Conservation (phyloP, 371 early-diverging fungal species). For the Syncephalastrum contaminatum region DNA sequence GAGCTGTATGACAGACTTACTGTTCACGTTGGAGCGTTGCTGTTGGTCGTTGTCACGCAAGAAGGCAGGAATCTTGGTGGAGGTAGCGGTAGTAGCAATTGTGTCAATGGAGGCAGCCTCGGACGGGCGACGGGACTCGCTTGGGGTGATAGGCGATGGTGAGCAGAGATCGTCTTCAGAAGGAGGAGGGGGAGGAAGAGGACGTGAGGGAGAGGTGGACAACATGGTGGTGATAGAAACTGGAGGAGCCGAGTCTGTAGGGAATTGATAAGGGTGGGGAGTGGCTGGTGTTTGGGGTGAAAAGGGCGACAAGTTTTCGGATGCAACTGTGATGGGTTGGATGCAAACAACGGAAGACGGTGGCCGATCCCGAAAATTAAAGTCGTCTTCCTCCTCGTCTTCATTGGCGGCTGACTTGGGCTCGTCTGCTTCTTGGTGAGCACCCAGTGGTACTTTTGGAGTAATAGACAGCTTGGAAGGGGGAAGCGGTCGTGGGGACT, state of each 20-base stretch:
- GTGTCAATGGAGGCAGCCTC: slow-evolving; percentile 7
- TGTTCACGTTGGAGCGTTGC: no score
- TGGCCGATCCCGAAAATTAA: slow-evolving; percentile 40
- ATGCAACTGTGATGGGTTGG: slow-evolving; percentile 9
- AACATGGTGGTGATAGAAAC: no score
- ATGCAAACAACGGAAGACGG: slow-evolving; percentile 34
- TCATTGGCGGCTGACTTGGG: no score
- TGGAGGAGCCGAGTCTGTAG: no score
- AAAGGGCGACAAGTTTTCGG: neutral
- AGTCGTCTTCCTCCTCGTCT: slow-evolving; percentile 33
- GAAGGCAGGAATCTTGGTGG: no score
- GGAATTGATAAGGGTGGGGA: neutral
- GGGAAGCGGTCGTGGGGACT: no score
- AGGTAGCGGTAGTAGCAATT: neutral
- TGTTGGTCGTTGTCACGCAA: no score
- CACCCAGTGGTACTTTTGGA: slow-evolving; percentile 1
- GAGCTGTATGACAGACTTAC: no score
- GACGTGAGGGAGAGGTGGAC: no score
- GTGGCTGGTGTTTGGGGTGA: slow-evolving; percentile 9
- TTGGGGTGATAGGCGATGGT: neutral
- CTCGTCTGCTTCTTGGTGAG: no score
- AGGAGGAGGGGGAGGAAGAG: no score
- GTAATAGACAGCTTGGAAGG: neutral
- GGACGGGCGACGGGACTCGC: neutral
- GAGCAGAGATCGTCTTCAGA: neutral